Evolutionary conservation across 2,329 filamentous ascomycete genomes (phyloP), one percentile per base, ranked within the genome.

Genomic region (Arthrinium puccinioides): DNA sequence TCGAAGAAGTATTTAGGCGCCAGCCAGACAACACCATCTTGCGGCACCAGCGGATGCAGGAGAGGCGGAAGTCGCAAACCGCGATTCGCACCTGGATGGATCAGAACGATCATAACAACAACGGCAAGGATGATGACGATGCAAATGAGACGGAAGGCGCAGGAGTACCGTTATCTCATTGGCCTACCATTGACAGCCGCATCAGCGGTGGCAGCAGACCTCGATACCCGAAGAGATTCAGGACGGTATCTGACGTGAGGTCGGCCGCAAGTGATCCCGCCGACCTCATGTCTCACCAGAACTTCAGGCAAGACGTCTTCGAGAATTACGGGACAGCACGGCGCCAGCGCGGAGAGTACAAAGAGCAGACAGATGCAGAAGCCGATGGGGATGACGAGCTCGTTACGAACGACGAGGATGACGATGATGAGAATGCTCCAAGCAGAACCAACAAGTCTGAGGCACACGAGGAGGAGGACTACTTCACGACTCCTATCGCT

Each of bases 41-140:
- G 37, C 71, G 74, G 14, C 79, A 73, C 2, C 72, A 76, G 32
- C 69, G 73, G 33, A 70, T 74, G 35, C 70, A 76, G 20, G 81
- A 86, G 47, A 74, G 80, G 43, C 75, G 77, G 25, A 83, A 88
- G 55, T 87, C 83, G 2, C 83, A 84, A 46, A 88, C 82, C 41
- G 85, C 87, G 1, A 88, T 96, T 36, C 81, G 84, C 20, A 82
- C 85, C 48, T 96, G 89, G 89, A 95, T 96, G 85, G 85, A 88
- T 30, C 74, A 74, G 44, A 70, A 79, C 40, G 74, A 78, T 14
- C n/a, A n/a, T n/a, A n/a, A n/a, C n/a, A n/a, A n/a, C n/a, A n/a
- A n/a, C n/a, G n/a, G n/a, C n/a, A n/a, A n/a, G n/a, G 78, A 64
- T 39, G 66, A 63, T 27, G 31, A 33, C 21, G 35, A 37, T 9